Conservation (phyloP, 164 flowering plant species). For the Protea cynaroides region DNA sequence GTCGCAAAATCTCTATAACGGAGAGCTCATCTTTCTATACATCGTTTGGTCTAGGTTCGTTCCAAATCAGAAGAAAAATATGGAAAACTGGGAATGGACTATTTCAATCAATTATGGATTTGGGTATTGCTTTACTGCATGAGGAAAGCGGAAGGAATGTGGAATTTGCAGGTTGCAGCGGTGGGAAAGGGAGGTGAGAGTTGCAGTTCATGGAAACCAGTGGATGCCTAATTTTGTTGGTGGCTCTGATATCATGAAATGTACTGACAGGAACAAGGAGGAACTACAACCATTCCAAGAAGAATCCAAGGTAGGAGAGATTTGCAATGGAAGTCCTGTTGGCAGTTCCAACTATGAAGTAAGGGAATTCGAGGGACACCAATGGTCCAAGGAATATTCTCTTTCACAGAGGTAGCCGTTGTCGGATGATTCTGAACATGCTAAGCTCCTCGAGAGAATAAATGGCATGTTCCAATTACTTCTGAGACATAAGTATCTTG, state of each 20-base stretch:
- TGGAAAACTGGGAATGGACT: no score
- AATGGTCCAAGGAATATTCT: conserved; percentile 21
- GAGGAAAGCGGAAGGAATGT: no score
- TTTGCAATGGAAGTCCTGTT: conserved; percentile 19
- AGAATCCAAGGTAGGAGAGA: conserved; percentile 17
- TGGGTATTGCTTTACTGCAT: no score
- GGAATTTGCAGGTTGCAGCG: no score
- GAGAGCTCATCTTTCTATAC: no score
- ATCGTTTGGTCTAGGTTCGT: no score
- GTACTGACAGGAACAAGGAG: conserved; percentile 25
- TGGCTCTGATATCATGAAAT: conserved; percentile 21
- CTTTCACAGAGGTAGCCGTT: conserved; percentile 57
- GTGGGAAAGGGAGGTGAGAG: no score
- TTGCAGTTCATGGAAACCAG: no score
- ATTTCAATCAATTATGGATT: no score
- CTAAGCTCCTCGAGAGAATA: conserved; percentile 70
- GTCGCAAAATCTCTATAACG: no score
- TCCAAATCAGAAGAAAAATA: no score
- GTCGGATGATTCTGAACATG: conserved; percentile 73
- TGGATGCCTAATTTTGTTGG: conserved; percentile 22
- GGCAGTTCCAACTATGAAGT: conserved; percentile 26
- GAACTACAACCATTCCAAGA: conserved; percentile 6
- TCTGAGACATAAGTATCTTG: conserved; percentile 63
- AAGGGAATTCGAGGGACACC: conserved; percentile 38
- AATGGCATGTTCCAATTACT: conserved; percentile 58